Conservation (phyloP, 2,329 filamentous ascomycete species). For the Metarhizium robertsii region DNA sequence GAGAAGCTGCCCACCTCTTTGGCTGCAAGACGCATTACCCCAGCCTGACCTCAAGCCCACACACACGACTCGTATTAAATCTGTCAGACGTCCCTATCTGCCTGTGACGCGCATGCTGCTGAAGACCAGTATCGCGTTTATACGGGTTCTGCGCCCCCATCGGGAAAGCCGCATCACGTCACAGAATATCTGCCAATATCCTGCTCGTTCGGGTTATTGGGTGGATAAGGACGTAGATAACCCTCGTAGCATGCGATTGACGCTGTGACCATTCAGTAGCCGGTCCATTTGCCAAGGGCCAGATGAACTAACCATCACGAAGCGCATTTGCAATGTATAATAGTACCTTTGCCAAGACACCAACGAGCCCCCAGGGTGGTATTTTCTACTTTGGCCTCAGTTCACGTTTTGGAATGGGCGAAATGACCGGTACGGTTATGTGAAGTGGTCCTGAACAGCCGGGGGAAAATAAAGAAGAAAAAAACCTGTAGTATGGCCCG, state of each 20-base stretch:
- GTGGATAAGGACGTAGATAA: background rate
- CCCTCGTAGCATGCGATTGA: background rate
- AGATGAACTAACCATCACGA: no score
- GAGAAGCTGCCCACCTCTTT: background rate
- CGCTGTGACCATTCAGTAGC: background rate
- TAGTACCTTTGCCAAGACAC: background rate
- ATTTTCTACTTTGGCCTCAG: background rate
- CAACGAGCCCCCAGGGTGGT: background rate
- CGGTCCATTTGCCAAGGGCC: background rate
- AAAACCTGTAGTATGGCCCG: no score
- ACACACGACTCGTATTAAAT: background rate
- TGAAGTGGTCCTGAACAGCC: no score
- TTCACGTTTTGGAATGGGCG: no score
- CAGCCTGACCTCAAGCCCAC: background rate
- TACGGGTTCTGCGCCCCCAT: background rate
- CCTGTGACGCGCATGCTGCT: background rate
- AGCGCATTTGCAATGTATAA: background rate
- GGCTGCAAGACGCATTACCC: background rate
- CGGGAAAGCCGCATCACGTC: background rate
- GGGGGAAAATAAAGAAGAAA: no score
- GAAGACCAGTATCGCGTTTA: background rate
- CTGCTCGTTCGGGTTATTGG: background rate
- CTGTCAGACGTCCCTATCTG: background rate
- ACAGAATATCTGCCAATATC: background rate
- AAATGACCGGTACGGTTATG: background rate